Conservation (phyloP, 2,329 filamentous ascomycete species). For the Metarhizium sp. region DNA sequence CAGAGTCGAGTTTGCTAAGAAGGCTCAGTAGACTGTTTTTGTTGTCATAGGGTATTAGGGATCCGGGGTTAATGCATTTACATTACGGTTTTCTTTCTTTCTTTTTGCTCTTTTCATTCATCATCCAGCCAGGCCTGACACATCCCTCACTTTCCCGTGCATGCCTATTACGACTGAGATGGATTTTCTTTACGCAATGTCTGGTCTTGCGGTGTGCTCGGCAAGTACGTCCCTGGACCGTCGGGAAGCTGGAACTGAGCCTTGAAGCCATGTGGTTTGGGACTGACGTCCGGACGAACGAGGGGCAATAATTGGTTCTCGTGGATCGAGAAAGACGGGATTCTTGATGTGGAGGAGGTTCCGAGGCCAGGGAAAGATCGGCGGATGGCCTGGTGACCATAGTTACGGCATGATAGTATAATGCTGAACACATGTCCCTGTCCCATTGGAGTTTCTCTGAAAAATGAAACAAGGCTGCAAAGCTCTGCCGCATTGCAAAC, state of each 20-base stretch:
- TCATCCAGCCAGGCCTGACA: not conserved
- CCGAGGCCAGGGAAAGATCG: not conserved
- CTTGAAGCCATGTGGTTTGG: not conserved
- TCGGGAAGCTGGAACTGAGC: not conserved
- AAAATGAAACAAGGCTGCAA: not conserved
- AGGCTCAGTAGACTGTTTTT: conserved; percentile 35
- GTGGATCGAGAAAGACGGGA: not conserved
- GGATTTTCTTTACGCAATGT: not conserved
- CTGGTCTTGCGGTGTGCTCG: not conserved
- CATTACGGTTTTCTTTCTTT: not conserved
- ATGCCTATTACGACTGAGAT: not conserved
- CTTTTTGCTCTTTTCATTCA: not conserved
- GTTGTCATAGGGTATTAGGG: conserved; percentile 1
- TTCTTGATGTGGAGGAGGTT: not conserved
- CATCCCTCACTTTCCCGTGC: not conserved
- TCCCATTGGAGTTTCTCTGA: not conserved
- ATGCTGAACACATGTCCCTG: not conserved
- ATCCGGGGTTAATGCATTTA: conserved; percentile 5
- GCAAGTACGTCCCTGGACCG: not conserved
- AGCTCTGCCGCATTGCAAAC: not conserved
- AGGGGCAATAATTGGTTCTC: not conserved
- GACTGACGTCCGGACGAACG: too few species aligned
- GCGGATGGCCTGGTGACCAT: too few species aligned
- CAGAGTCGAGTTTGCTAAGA: conserved; percentile 81
- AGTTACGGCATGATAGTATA: not conserved